A percentile compares a stretch with the other conserved stretches of the same genome.
phyloP scores from a whole-genome alignment of 345 rosid genomes.

The Populus ilicifolia region DNA sequence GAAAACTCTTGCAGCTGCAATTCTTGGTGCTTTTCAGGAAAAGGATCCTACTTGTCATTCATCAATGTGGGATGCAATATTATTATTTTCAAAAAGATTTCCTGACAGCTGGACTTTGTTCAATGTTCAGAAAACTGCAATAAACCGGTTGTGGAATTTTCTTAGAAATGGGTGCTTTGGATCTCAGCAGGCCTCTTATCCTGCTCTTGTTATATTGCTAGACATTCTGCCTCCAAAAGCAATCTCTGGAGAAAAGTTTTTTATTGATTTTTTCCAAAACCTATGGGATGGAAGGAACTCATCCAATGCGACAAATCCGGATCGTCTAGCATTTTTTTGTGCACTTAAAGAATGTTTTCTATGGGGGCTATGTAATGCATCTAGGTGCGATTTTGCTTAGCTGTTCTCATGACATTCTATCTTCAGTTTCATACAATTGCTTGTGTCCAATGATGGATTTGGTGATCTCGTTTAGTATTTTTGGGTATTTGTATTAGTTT shows the following conservation, averaged over 20 bases:
- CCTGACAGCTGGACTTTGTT: constrained; percentile 70
- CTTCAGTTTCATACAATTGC: constrained; percentile 8
- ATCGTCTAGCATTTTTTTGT: constrained; percentile 49
- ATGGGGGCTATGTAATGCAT: constrained; percentile 72
- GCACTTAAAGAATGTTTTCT: constrained; percentile 78
- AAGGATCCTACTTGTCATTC: constrained; percentile 81
- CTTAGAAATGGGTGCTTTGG: constrained; percentile 84
- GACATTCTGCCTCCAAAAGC: constrained; percentile 59
- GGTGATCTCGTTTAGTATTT: background rate
- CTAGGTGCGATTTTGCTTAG: constrained; percentile 44
- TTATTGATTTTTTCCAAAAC: constrained; percentile 65
- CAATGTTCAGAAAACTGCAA: constrained; percentile 62
- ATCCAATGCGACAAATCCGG: constrained; percentile 46
- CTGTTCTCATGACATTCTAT: constrained; percentile 1
- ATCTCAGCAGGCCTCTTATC: constrained; percentile 85
- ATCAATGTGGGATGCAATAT: constrained; percentile 85
- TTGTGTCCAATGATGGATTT: background rate
- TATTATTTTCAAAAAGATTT: constrained; percentile 68
- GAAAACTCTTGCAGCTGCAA: constrained; percentile 54
- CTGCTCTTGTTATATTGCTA: constrained; percentile 71
- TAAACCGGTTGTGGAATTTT: constrained; percentile 70
- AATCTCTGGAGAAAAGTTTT: constrained; percentile 57
- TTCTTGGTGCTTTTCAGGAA: constrained; percentile 88
- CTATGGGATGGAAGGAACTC: constrained; percentile 77
- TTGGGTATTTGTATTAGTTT: background rate